Evolutionary conservation across 2,329 filamentous ascomycete species (phyloP).

Genomic region (Hymenoscyphus fructigenus): DNA sequence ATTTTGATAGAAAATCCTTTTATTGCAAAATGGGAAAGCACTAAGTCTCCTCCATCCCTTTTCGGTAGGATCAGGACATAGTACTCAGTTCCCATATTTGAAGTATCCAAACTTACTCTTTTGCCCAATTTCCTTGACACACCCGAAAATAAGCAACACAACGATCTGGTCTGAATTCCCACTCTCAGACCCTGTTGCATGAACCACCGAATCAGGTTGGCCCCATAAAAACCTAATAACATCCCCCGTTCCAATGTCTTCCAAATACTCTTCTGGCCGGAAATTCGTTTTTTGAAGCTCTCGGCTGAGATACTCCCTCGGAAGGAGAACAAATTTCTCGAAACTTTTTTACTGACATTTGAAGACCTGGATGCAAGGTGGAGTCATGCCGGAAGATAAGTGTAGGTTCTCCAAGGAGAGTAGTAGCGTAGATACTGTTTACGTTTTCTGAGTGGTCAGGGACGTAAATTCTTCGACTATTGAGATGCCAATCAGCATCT

Average conservation of each 20-base stretch:
- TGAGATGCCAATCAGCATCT: neutral
- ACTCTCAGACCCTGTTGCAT: neutral
- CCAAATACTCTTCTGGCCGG: neutral
- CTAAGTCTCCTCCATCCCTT: too few relatives aligned
- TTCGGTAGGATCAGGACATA: too few relatives aligned
- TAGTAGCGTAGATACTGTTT: neutral
- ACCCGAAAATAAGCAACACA: neutral
- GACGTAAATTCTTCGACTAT: neutral
- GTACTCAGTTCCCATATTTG: too few relatives aligned
- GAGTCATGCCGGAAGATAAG: neutral
- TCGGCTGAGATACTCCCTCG: neutral
- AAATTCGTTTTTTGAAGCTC: neutral
- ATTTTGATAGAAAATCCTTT: too few relatives aligned
- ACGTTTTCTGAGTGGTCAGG: neutral
- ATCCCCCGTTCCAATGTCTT: neutral
- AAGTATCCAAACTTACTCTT: too few relatives aligned
- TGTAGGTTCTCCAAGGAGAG: neutral
- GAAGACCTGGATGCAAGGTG: neutral
- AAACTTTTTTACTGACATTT: neutral
- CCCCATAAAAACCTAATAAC: neutral
- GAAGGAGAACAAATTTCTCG: neutral
- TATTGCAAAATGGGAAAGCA: too few relatives aligned
- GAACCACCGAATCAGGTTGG: neutral
- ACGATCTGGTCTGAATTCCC: neutral
- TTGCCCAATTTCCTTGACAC: neutral